Conservation (phyloP, 352 stramenopile species). For the Elongisporangium anandrum region DNA sequence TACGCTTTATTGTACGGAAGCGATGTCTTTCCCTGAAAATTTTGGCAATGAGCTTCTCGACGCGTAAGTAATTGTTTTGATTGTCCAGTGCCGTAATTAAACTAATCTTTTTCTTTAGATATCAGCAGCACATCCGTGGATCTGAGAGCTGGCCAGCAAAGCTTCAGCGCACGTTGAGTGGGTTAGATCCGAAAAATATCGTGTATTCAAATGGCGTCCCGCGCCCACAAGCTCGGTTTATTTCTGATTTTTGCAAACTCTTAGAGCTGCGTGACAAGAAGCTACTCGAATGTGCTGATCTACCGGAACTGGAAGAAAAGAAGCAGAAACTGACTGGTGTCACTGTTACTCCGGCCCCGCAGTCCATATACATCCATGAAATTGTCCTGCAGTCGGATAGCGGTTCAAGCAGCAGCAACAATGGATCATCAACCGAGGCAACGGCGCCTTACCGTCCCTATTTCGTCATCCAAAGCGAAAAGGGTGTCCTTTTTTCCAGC, state of each 20-base stretch:
- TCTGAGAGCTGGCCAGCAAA: slow-evolving; percentile 74
- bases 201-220: slow-evolving; percentile 61
- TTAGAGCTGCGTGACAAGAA: slow-evolving; percentile 72
- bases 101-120: slow-evolving; percentile 7
- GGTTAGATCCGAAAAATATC: slow-evolving; percentile 61
- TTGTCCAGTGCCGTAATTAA: neutral
- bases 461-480: slow-evolving; percentile 85
- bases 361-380: slow-evolving; percentile 76
- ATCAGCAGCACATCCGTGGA: slow-evolving; percentile 67
- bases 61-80: slow-evolving; percentile 28
- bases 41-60: slow-evolving; percentile 71
- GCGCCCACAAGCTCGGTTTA: slow-evolving; percentile 71
- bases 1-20: slow-evolving; percentile 73
- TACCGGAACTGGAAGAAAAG: slow-evolving; percentile 43
- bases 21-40: slow-evolving; percentile 56
- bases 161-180: slow-evolving; percentile 74
- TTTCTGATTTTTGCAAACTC: slow-evolving; percentile 73
- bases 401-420: slow-evolving; percentile 12
- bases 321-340: slow-evolving; percentile 81
- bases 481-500: slow-evolving; percentile 83
- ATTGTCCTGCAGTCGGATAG: slow-evolving; percentile 48
- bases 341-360: slow-evolving; percentile 57
- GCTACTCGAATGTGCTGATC: slow-evolving; percentile 40
- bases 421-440: slow-evolving; percentile 2
- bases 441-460: slow-evolving; percentile 58